These are phyloP conservation scores for Actinomortierella ambigua DNA, from an alignment of 371 early-diverging fungal genomes.

Conservation along the genomic window DNA sequence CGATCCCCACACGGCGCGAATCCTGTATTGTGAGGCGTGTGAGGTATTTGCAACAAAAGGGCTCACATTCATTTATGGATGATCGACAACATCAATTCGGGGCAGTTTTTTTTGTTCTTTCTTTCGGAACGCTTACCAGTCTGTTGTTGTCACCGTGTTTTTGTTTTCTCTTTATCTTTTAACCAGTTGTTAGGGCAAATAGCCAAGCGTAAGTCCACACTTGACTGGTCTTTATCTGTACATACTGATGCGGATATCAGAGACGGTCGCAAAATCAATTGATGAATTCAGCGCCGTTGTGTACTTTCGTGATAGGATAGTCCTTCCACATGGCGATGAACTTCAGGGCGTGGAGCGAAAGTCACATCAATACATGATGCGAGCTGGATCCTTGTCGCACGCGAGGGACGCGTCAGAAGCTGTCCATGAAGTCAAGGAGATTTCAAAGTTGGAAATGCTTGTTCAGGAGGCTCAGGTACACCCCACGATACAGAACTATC, in stretches of 20 bases:
- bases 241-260: too few species aligned
- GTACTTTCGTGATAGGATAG: constrained; percentile 8
- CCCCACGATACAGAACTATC: neutral
- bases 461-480: constrained; percentile 42
- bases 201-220: too few species aligned
- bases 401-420: constrained; percentile 23
- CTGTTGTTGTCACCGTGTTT: too few species aligned
- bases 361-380: constrained; percentile 18
- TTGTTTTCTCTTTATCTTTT: too few species aligned
- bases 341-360: constrained; percentile 24
- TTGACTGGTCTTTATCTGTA: too few species aligned
- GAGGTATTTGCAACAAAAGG: constrained; percentile 47
- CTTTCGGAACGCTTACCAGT: too few species aligned
- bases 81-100: too few species aligned
- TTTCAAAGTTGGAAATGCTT: constrained; percentile 27
- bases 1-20: constrained; percentile 50
- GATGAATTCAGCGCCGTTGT: too few species aligned
- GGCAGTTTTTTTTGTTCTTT: too few species aligned
- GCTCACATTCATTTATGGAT: too few species aligned
- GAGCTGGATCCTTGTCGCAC: constrained; percentile 34
- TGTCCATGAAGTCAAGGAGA: constrained; percentile 19
- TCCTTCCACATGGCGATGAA: constrained; percentile 28
- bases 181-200: too few species aligned
- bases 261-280: too few species aligned
- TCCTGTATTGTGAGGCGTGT: constrained; percentile 54